Conservation (phyloP, 768 basidiomycete species). For the Boletus huronensis region DNA sequence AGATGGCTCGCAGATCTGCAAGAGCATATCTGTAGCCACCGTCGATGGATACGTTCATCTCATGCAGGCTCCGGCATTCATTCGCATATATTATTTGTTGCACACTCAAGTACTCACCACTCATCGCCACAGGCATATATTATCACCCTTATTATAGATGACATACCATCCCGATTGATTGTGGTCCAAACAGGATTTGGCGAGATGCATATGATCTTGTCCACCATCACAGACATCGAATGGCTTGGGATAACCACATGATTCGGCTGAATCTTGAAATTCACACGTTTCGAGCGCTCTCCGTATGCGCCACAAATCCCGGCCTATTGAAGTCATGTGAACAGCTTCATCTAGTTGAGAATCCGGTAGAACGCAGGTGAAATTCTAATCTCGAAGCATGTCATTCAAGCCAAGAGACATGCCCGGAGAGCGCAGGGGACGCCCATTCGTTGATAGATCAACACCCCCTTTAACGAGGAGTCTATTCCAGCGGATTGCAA, state of each 20-base stretch:
- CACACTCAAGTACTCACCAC: conserved; percentile 28
- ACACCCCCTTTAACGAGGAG: neutral
- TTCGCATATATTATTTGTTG: conserved; percentile 16
- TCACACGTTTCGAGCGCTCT: neutral
- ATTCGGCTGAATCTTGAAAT: neutral
- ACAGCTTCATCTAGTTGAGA: neutral
- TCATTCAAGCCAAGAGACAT: neutral
- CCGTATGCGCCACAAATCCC: neutral
- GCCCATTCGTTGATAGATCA: neutral
- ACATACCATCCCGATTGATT: conserved; percentile 9
- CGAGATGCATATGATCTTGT: neutral
- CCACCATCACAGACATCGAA: neutral
- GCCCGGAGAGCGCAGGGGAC: neutral
- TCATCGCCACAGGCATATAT: conserved; percentile 29
- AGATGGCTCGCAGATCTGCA: conserved; percentile 53
- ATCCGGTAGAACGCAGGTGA: neutral
- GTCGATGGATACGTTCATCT: neutral
- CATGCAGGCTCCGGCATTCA: conserved; percentile 5
- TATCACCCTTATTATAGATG: conserved; percentile 27
- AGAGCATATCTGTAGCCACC: conserved; percentile 43
- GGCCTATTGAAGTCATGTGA: neutral
- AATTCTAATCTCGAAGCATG: neutral
- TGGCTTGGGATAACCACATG: neutral
- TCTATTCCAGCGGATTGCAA: neutral
- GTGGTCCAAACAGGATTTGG: neutral